Base-by-base conservation (phyloP, 208 protist genomes). In the Endotrypanum monterogeii region DNA sequence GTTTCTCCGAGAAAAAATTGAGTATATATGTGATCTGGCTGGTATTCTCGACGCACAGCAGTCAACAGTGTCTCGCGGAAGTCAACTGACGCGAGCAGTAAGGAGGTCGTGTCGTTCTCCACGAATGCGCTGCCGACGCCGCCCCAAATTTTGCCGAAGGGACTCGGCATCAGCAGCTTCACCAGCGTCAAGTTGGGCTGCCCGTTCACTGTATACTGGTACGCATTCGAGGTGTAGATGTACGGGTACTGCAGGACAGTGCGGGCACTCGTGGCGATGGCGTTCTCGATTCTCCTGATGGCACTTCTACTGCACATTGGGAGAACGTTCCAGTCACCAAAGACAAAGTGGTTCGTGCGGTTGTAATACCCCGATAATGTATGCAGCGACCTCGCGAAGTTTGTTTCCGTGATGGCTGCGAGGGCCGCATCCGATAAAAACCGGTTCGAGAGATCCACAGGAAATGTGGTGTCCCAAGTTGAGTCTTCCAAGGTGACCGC, bases 121-220 rank as follows among this genome's bases (percentile, higher is more conserved):
- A 60, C 61, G 66, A 72, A 70, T n/a, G n/a, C n/a, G n/a, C n/a
- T n/a, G 78, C 65, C 57, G 25, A 48, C 46, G 39, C 69, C 51
- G 48, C 28, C 46, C 56, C 69, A 50, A 60, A 60, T 62, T 30
- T 71, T 65, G 46, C 81, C 83, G 46, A 92, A 91, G 28, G 77
- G 54, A 39, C 69, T 82, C 8, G 89, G 87, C 84, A 94, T 88
- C 23, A 94, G 80, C 58, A 94, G 83, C 76, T 94, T 94, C n/a
- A 88, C 61, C 3, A 68, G 70, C 41, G 78, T 88, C 55, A 90
- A 80, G 70, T 92, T 91, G 32, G 71, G 67, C 39, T 71, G 81
- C 16, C 12, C 67, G 54, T 74, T 67, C 25, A 84, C 70, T 2
- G 67, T 77, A 28, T 67, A 51, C 32, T 65, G 68, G 54, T 52